Evolutionary conservation across 176 grass and related monocot genomes (phyloP).

Genomic region (Triticum monococcum): DNA sequence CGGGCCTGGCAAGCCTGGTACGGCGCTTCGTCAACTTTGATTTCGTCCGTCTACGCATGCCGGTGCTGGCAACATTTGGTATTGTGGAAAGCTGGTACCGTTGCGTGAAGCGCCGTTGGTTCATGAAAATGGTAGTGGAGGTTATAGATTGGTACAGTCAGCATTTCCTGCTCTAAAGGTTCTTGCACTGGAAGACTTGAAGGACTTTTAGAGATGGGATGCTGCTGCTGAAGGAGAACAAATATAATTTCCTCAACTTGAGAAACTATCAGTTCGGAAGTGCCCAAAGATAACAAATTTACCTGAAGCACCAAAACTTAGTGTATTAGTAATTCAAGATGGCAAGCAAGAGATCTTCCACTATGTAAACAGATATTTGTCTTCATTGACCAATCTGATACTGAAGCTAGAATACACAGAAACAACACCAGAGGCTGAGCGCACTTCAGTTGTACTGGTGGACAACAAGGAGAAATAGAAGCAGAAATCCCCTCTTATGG

Average conservation of each 20-base stretch:
- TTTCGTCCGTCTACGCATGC: too few species aligned
- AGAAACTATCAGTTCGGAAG: too few species aligned
- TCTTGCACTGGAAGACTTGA: fast-evolving
- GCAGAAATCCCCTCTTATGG: background rate
- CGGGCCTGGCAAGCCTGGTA: too few species aligned
- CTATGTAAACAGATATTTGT: background rate
- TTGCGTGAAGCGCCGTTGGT: background rate
- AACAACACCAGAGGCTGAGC: background rate
- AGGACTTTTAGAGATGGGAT: background rate
- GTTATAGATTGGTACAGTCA: background rate
- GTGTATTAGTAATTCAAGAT: fast-evolving
- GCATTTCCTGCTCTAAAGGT: background rate
- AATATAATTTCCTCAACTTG: too few species aligned
- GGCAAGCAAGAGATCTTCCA: background rate
- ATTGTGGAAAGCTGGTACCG: background rate
- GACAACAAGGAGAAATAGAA: background rate
- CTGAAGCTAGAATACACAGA: background rate
- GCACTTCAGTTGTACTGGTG: background rate
- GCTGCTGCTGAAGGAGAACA: fast-evolving
- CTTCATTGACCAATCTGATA: background rate
- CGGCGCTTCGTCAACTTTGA: too few species aligned
- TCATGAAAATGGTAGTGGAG: background rate
- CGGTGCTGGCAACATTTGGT: fast-evolving
- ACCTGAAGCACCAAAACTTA: background rate
- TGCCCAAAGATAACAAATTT: too few species aligned